phyloP scores from a whole-genome alignment of 306 rosid genomes.

The Hylodesmum podocarpum region DNA sequence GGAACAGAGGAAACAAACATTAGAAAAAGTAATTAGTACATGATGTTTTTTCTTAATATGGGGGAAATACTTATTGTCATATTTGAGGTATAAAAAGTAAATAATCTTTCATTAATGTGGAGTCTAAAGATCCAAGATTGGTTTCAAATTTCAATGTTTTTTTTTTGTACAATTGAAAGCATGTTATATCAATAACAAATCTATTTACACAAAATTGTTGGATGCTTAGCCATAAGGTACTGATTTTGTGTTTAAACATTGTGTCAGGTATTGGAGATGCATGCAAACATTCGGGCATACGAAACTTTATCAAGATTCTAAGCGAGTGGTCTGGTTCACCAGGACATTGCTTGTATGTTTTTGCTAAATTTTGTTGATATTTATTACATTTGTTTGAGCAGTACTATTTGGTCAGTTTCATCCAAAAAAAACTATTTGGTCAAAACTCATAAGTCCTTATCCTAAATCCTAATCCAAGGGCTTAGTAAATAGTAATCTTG shows the following conservation, averaged over 20 bases:
- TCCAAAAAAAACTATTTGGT: too few species aligned
- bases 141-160: neutral
- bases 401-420: constrained; percentile 8
- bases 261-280: constrained; percentile 57
- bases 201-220: neutral
- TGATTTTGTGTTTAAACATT: constrained; percentile 27
- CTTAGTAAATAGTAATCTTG: neutral
- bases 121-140: neutral
- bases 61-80: neutral
- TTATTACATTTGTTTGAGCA: neutral
- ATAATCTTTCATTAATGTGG: neutral
- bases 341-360: constrained; percentile 67
- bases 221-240: neutral
- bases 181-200: constrained; percentile 3
- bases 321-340: constrained; percentile 66
- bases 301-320: constrained; percentile 41
- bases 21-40: neutral
- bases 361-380: constrained; percentile 25
- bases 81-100: neutral
- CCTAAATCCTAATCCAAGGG: neutral
- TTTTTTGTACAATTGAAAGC: neutral
- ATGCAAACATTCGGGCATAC: constrained; percentile 46
- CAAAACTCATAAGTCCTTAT: neutral
- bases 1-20: neutral
- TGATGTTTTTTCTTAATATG: neutral